Evolutionary conservation across 768 basidiomycete genomes (phyloP), one percentile per base, ranked within the genome.

Genomic region (Pleurotus salmoneostramineus): DNA sequence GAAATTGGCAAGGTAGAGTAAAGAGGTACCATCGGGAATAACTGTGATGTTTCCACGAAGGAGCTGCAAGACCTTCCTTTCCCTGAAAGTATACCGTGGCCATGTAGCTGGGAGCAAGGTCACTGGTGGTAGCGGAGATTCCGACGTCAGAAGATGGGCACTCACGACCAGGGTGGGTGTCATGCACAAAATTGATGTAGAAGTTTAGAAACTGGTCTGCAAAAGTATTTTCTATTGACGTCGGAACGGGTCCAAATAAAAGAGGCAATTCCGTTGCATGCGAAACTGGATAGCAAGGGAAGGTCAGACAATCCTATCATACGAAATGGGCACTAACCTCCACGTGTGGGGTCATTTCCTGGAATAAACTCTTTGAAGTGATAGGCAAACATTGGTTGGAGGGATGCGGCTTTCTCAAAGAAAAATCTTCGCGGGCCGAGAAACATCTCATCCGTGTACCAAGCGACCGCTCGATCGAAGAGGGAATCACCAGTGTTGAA

Each of bases 401-500:
- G 60, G 0, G 72, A 60, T 2, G 83, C 74, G 0, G 77, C 83
- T 44, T 77, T 71, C 21, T 78, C 69, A 58, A 83, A 79, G 55
- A 84, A 80, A 47, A 79, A 68, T 40, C 83, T 69, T 33, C 83
- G 64, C 0, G 81, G 74, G 0, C 77, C 72, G 34, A 85, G 69
- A 64, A 74, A 87, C 80, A 84, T 84, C 54, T 74, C 69, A 60
- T 81, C 82, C 0, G 80, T 81, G 61, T 85, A 87, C 79, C 81
- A 87, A 0, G 83, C 72, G 45, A 68, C 78, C 0, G 74, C 79
- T 46, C 84, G 67, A 62, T 86, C 84, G 56, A 82, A 86, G 5
- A 86, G 69, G 6, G 78, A 79, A 64, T 86, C 82, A 0, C 84
- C 83, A 0, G 82, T 86, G 57, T 80, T 78, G 70, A 83, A 85